A percentile compares a stretch with the other conserved stretches of the same genome.
These are phyloP conservation scores for Cunninghamia lanceolata DNA, from an alignment of 75 land plant species.

Conservation along the genomic window DNA sequence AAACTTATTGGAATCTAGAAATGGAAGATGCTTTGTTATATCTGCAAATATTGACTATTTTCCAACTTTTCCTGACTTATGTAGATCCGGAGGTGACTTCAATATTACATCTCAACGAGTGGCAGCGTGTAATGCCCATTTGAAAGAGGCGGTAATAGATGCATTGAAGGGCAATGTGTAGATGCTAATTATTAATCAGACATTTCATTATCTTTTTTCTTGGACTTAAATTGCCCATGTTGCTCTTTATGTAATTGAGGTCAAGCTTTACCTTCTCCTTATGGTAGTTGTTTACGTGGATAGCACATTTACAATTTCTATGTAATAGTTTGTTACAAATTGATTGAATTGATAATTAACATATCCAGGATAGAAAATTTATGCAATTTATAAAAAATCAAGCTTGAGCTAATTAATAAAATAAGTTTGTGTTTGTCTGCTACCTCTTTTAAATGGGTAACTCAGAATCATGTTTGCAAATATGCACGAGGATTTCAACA, in stretches of 20 bases:
- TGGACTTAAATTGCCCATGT: background rate
- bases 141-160: slow-evolving; percentile 69
- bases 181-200: background rate
- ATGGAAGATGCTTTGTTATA: background rate
- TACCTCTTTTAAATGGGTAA: background rate
- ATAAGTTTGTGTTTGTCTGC: too few species aligned
- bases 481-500: too few species aligned
- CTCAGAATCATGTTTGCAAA: background rate
- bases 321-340: background rate
- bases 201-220: background rate
- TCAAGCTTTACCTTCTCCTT: background rate
- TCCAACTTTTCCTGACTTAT: background rate
- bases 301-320: background rate
- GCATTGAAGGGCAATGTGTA: slow-evolving; percentile 30
- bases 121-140: slow-evolving; percentile 73
- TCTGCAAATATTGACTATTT: background rate
- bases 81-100: slow-evolving; percentile 77
- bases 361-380: background rate
- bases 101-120: slow-evolving; percentile 68
- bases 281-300: background rate
- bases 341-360: too few species aligned
- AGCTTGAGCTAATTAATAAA: background rate
- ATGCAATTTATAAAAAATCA: too few species aligned
- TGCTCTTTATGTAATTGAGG: background rate
- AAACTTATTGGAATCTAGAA: background rate